phyloP scores from a whole-genome alignment of 1,139 yeast species.

The Saccharomyces hybrid region DNA sequence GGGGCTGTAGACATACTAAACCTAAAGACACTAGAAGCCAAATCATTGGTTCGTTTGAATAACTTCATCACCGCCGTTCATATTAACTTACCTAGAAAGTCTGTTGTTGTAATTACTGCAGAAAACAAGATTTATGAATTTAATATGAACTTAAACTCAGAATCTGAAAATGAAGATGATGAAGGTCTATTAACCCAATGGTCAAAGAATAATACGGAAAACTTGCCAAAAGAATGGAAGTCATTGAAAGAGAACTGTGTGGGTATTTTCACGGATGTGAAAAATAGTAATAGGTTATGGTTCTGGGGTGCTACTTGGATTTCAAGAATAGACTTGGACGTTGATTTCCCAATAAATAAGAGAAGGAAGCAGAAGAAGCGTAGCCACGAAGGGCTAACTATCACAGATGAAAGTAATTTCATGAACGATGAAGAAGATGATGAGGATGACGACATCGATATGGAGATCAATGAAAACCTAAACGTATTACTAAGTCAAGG shows the following conservation, averaged over 20 bases:
- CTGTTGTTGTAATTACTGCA: slow-evolving; percentile 60
- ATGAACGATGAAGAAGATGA: slow-evolving; percentile 30
- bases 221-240: slow-evolving; percentile 59
- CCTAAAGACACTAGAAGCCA: slow-evolving; percentile 20
- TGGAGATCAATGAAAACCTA: slow-evolving; percentile 20
- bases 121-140: slow-evolving; percentile 75
- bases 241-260: slow-evolving; percentile 61
- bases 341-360: slow-evolving; percentile 45
- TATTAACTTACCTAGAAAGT: slow-evolving; percentile 42
- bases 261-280: slow-evolving; percentile 51
- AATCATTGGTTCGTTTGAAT: slow-evolving; percentile 45
- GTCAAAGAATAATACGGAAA: slow-evolving; percentile 72
- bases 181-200: slow-evolving; percentile 54
- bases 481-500: slow-evolving; percentile 9
- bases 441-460: slow-evolving; percentile 33
- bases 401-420: slow-evolving; percentile 35
- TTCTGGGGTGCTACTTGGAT: slow-evolving; percentile 86
- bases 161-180: slow-evolving; percentile 6
- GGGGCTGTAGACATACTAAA: slow-evolving; percentile 60
- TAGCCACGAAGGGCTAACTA: slow-evolving; percentile 54
- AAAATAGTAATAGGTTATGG: slow-evolving; percentile 52
- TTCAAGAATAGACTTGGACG: slow-evolving; percentile 58
- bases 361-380: slow-evolving; percentile 46
- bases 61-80: slow-evolving; percentile 54
- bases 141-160: slow-evolving; percentile 9